These are phyloP conservation scores for Plasmodium billcollinsi DNA, from an alignment of 169 alveolate genomes.

Conservation along the genomic window DNA sequence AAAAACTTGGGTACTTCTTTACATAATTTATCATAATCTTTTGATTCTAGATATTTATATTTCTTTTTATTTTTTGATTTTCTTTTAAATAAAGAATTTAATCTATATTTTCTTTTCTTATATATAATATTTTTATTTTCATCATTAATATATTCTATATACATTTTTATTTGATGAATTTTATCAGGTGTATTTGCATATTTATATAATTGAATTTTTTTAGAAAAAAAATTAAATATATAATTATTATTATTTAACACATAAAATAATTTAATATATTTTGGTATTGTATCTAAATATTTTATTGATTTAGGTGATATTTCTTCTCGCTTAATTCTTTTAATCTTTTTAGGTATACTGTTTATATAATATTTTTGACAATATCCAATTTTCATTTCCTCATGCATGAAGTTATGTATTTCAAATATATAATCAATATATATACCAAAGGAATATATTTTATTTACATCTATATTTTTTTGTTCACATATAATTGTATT, in stretches of 20 bases:
- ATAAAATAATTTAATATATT: conserved; percentile 30
- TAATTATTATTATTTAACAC: conserved; percentile 12
- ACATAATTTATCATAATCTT: conserved; percentile 37
- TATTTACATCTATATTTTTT: conserved; percentile 44
- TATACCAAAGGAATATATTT: conserved; percentile 35
- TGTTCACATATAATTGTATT: conserved; percentile 62
- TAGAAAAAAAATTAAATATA: conserved; percentile 44
- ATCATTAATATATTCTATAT: conserved; percentile 42
- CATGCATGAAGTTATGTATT: conserved; percentile 29
- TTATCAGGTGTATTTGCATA: conserved; percentile 18
- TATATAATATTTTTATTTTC: conserved; percentile 38
- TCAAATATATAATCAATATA: conserved; percentile 54
- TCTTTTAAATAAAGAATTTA: conserved; percentile 28
- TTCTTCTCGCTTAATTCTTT: conserved; percentile 30
- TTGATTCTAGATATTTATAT: conserved; percentile 21
- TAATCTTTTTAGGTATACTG: conserved; percentile 32
- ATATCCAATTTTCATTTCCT: conserved; percentile 31
- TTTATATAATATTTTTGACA: conserved; percentile 34
- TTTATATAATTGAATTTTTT: conserved; percentile 26
- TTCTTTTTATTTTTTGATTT: conserved; percentile 6
- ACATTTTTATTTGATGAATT: conserved; percentile 10
- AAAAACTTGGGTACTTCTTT: conserved; percentile 36
- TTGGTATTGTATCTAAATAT: conserved; percentile 34
- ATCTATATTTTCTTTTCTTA: conserved; percentile 34
- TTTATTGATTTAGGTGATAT: conserved; percentile 16